Base-by-base conservation (phyloP, 345 rosid genomes). In the Citropsis articulata region DNA sequence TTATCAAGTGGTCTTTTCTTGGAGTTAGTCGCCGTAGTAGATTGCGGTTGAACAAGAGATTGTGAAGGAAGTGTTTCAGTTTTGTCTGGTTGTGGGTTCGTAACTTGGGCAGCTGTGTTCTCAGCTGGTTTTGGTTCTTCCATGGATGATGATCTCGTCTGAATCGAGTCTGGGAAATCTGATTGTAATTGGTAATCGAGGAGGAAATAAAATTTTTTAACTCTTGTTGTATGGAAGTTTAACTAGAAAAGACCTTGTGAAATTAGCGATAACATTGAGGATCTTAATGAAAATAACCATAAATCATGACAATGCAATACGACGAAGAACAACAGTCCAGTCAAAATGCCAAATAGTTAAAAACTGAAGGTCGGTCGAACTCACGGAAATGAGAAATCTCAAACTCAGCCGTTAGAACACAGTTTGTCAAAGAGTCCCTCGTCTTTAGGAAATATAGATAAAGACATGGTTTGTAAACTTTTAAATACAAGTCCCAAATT, bases 1-100 rank as follows among this genome's bases (percentile, higher is more conserved):
- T 66, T 80, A 56, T 91, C 97, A 64, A 83, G 86, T 4, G 88
- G 72, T 67, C 92, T 86, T 81, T 93, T 94, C 86, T 83, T 86
- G 77, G 79, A 85, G 59, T 66, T 72, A 18, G 78, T 38, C 72
- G 81, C 79, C 16, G 83, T 76, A 8, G 85, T 24, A 64, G 84
- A 81, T 16, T 85, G 77, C 28, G 67, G 28, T 31, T 61, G 69
- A 45, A 33, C 38, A 57, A 83, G 81, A 22, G 84, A 30, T 14
- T 40, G 71, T n/a, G 56, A 28, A 61, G 69, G 70, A 59, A 33
- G 10, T 24, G 24, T 25, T 40, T 55, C 50, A 59, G 63, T 35
- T 36, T 62, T 48, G 74, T 77, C 56, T 24, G 62, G 63, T n/a
- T 74, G 48, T 8, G 78, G 74, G 18, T 55, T 76, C 36, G 80